These are phyloP conservation scores for Leishmania martiniquensis DNA, from an alignment of 208 protist species.

Conservation along the genomic window DNA sequence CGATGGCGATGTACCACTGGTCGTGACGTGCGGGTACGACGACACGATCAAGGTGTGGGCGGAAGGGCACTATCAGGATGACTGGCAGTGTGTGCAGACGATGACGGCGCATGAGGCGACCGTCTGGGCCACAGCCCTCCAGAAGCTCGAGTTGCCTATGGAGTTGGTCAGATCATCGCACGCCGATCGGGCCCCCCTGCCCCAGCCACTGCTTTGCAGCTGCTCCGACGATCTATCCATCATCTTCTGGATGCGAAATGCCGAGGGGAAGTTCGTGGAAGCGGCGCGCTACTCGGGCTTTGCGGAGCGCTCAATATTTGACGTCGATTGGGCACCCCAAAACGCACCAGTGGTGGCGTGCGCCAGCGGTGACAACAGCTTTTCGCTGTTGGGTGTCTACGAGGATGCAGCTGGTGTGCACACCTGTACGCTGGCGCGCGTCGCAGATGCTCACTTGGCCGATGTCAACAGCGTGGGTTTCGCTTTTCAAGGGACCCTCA, in stretches of 20 bases:
- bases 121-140: constrained; percentile 84
- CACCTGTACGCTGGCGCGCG: constrained; percentile 38
- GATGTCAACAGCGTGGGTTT: constrained; percentile 90
- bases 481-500: constrained; percentile 23
- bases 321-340: constrained; percentile 68
- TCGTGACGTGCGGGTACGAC: constrained; percentile 88
- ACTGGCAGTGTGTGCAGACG: constrained; percentile 88
- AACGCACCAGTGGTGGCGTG: constrained; percentile 62
- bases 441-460: constrained; percentile 58
- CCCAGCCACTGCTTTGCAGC: constrained; percentile 66
- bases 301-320: constrained; percentile 75
- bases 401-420: constrained; percentile 37
- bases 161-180: constrained; percentile 35
- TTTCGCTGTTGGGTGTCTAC: constrained; percentile 70
- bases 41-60: constrained; percentile 77
- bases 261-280: constrained; percentile 39
- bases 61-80: constrained; percentile 79
- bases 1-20: constrained; percentile 59
- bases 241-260: constrained; percentile 65
- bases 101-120: constrained; percentile 77
- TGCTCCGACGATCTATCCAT: constrained; percentile 78
- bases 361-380: constrained; percentile 85
- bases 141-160: constrained; percentile 58
- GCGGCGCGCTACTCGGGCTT: constrained; percentile 48
- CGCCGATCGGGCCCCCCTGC: constrained; percentile 15